phyloP scores from a whole-genome alignment of 345 rosid genomes.

The Salix caprea region DNA sequence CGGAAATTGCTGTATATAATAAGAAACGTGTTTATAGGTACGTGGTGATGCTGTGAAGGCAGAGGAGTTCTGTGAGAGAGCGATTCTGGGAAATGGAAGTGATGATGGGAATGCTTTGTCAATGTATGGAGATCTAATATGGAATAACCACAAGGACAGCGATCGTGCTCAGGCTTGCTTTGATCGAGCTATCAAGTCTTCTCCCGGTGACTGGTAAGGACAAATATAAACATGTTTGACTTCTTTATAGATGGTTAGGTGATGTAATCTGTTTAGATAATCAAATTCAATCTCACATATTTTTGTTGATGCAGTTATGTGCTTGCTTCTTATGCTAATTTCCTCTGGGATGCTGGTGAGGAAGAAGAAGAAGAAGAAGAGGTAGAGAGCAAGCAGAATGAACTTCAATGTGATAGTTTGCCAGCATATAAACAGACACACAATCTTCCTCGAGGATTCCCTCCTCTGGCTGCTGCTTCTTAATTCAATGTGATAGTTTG shows the following conservation, averaged over 20 bases:
- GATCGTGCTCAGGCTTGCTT: conserved; percentile 42
- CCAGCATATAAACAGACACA: conserved; percentile 1
- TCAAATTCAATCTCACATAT: no score
- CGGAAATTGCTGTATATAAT: no score
- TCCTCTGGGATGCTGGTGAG: conserved; percentile 41
- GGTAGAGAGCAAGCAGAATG: not conserved
- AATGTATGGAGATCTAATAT: conserved; percentile 47
- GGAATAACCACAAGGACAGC: conserved; percentile 42
- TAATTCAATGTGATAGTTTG: not conserved
- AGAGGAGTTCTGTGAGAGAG: conserved; percentile 44
- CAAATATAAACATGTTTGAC: not conserved
- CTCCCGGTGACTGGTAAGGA: conserved; percentile 47
- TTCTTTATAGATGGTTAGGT: no score
- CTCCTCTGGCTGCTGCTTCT: conserved; percentile 17
- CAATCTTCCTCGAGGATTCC: not conserved
- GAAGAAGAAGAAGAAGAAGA: conserved; percentile 23
- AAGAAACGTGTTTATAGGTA: conserved; percentile 17
- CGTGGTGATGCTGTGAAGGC: conserved; percentile 39
- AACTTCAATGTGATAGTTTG: not conserved
- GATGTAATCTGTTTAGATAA: no score
- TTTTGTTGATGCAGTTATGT: conserved; percentile 33
- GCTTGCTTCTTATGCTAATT: conserved; percentile 46
- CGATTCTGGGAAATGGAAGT: conserved; percentile 31
- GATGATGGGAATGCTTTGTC: conserved; percentile 44
- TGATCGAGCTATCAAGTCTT: conserved; percentile 44